Percentiles rank a stretch among this genome's conserved stretches.
These are phyloP conservation scores for Fistulinella cinereoalba DNA, from an alignment of 1,284 basidiomycete genomes.

Conservation along the genomic window DNA sequence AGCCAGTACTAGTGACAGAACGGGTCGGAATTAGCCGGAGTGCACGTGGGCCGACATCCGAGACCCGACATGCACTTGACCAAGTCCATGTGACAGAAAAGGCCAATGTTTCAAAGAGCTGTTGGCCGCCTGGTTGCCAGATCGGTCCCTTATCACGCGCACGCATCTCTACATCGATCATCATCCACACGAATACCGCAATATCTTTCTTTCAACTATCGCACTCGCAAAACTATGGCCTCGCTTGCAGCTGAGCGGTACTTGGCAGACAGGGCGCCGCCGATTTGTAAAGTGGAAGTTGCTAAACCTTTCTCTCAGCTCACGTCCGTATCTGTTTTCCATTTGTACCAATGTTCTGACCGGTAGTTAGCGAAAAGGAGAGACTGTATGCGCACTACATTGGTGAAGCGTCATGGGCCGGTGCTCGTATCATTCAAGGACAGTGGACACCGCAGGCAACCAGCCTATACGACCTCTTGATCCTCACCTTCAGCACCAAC, in stretches of 20 bases:
- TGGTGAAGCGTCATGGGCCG: conserved; percentile 73
- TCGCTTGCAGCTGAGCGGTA: conserved; percentile 55
- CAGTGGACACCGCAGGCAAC: conserved; percentile 68
- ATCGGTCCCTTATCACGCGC: conserved; percentile 13
- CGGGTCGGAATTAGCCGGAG: conserved; percentile 3
- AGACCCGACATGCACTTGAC: conserved; percentile 4
- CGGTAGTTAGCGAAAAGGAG: conserved; percentile 54
- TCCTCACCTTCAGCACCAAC: conserved; percentile 61
- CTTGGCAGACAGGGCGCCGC: conserved; percentile 64
- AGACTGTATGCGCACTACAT: conserved; percentile 75
- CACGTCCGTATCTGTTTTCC: conserved; percentile 41
- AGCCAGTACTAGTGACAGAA: background rate
- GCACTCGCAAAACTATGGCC: conserved; percentile 30
- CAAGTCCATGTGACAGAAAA: background rate
- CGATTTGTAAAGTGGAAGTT: conserved; percentile 66
- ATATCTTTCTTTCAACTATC: background rate
- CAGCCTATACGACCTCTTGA: conserved; percentile 66
- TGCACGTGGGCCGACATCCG: conserved; percentile 7
- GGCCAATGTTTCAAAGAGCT: conserved; percentile 9
- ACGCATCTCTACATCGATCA: conserved; percentile 13
- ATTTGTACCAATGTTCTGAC: background rate
- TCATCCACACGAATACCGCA: background rate
- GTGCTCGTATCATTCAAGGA: conserved; percentile 76
- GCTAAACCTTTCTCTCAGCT: conserved; percentile 64
- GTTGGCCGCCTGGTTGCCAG: conserved; percentile 5